Percentiles rank a stretch among this genome's conserved stretches.
Conservation (phyloP, 73 alveolate genomes). For the Urostyla sp. region DNA sequence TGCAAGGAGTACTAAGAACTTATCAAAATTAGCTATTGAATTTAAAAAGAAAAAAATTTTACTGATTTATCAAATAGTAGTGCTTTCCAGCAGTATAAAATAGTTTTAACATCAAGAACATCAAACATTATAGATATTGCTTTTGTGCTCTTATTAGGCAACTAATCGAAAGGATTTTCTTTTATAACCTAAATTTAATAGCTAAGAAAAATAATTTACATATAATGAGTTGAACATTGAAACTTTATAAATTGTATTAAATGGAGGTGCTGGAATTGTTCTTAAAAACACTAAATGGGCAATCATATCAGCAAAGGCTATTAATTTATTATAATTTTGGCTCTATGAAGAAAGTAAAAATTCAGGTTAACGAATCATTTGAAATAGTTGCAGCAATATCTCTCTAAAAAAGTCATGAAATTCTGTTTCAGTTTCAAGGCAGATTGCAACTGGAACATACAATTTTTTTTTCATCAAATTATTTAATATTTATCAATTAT, state of each 20-base stretch:
- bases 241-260: constrained; percentile 37
- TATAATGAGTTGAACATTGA: constrained; percentile 1
- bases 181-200: neutral
- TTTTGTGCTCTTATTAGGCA: constrained; percentile 26
- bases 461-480: constrained; percentile 31
- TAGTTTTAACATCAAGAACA: constrained; percentile 43
- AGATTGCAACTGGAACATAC: constrained; percentile 57
- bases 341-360: neutral
- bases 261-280: constrained; percentile 62
- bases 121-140: constrained; percentile 41
- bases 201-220: neutral
- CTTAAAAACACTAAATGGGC: constrained; percentile 42
- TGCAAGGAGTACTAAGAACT: constrained; percentile 49
- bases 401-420: constrained; percentile 62
- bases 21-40: constrained; percentile 11
- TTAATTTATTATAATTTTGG: constrained; percentile 24
- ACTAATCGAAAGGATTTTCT: constrained; percentile 21
- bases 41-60: neutral
- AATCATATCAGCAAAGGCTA: constrained; percentile 45
- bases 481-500: too few relatives aligned
- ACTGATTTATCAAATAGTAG: constrained; percentile 47
- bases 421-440: constrained; percentile 62
- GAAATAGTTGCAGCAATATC: constrained; percentile 26
- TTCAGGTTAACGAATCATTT: constrained; percentile 27
- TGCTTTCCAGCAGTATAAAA: constrained; percentile 60